Evolutionary conservation across 495 filamentous ascomycete genomes (phyloP).

Genomic region (Aspergillus nanangensis): DNA sequence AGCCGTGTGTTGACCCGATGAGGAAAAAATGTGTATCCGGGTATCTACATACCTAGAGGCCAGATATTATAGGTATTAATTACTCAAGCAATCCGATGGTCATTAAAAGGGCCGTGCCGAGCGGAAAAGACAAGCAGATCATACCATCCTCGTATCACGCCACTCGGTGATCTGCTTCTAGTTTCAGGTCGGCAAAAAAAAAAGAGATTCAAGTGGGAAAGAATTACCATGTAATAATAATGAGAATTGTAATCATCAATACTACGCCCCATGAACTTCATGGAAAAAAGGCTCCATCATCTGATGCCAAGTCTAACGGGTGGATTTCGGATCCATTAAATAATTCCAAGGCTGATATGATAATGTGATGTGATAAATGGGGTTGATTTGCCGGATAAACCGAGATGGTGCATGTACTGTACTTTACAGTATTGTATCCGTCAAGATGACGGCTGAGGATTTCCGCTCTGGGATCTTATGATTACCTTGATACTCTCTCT

Average conservation of each 20-base stretch:
- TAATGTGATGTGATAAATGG: neutral
- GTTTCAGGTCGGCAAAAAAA: no score
- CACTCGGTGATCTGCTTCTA: neutral
- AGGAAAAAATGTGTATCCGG: neutral
- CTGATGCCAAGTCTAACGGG: constrained; percentile 13
- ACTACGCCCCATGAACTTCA: no score
- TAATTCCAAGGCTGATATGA: no score
- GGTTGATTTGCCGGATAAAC: constrained; percentile 15
- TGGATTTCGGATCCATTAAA: constrained; percentile 5
- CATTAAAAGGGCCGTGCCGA: neutral
- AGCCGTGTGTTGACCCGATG: neutral
- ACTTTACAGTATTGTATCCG: neutral
- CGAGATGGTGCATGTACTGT: neutral
- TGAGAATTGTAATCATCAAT: no score
- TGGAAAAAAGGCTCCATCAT: constrained; percentile 7
- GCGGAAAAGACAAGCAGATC: neutral
- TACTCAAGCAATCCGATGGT: neutral
- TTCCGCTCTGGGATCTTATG: no score
- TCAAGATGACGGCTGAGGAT: no score
- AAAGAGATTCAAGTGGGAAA: no score
- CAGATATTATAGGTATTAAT: neutral
- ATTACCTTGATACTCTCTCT: no score
- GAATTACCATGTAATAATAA: no score
- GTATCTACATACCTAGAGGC: neutral
- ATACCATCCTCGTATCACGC: neutral